Conservation (phyloP, 306 rosid genomes). For the Crotalaria pallida region DNA sequence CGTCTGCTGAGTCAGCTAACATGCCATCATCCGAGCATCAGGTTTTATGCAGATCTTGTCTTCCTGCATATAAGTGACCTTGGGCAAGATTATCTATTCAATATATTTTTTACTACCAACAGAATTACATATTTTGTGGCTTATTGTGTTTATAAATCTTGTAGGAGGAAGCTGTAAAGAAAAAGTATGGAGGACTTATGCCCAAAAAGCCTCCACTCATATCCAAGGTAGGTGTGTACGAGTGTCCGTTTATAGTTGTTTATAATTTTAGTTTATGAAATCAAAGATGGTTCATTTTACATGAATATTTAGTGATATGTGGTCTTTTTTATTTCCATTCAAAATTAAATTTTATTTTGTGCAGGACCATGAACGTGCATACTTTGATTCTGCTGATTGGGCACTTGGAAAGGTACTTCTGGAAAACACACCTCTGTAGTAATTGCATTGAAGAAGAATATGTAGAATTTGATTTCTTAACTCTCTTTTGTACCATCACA, state of each 20-base stretch:
- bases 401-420: slow-evolving; percentile 93
- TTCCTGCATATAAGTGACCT: neutral
- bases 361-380: slow-evolving; percentile 98
- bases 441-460: neutral
- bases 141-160: slow-evolving; percentile 27
- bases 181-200: slow-evolving; percentile 82
- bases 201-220: slow-evolving; percentile 92
- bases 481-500: slow-evolving; percentile 12
- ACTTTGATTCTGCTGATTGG: slow-evolving; percentile 98
- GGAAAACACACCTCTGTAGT: neutral
- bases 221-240: slow-evolving; percentile 55
- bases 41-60: slow-evolving; percentile 34
- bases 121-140: slow-evolving; percentile 12
- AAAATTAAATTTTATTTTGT: slow-evolving; percentile 15
- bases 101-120: neutral
- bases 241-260: slow-evolving; percentile 7
- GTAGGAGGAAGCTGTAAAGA: slow-evolving; percentile 79
- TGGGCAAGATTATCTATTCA: slow-evolving; percentile 2
- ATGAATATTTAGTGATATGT: neutral
- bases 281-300: neutral
- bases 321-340: slow-evolving; percentile 10
- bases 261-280: neutral
- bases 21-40: slow-evolving; percentile 56
- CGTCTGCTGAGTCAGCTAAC: slow-evolving; percentile 30
- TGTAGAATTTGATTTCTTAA: slow-evolving; percentile 14